Base-by-base conservation (phyloP, 148 eudicot species). In the Spergularia marina region DNA sequence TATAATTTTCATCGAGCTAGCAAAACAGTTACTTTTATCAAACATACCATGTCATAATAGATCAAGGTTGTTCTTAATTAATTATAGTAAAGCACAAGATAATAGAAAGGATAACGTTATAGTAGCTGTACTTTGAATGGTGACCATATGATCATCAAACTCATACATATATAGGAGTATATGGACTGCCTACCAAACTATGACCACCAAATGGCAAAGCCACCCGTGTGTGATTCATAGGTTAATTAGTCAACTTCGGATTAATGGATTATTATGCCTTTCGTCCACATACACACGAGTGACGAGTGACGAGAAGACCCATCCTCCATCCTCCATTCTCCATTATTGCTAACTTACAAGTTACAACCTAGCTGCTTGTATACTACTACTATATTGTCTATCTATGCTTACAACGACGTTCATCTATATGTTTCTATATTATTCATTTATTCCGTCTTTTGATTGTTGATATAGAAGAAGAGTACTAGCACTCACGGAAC, bases 171-270 rank as follows among this genome's bases (percentile, higher is more conserved):
- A 30, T 30, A 30, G 1, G 36, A 30, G 36, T 30, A 30, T 51
- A 21, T n/a, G 47, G 69, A 65, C 71, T 20, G 30, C 39, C 15
- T 68, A 68, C 40, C 71, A 49, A 68, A 55, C 21, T 6, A 44
- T 44, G 49, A 44, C 36, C 21, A 65, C 68, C 51, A 39, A 20
- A 21, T 15, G 57, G 2, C 71, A 17, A 68, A 23, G 71, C 36
- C 71, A 68, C 57, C 71, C 71, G 71, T 68, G 71, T 68, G 57
- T 49, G 40, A 30, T 62, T 68, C 34, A 47, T 67, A 66, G 17
- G 39, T 12, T 68, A 15, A 34, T 2, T 51, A 12, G 56, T 68
- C 71, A 68, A 68, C 71, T 68, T 68, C n/a, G 17, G 17, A 1
- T 68, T 20, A 10, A 51, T 51, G 17, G 17, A 1, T 68, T 20